Evolutionary conservation across 2,329 filamentous ascomycete genomes (phyloP), one percentile per base, ranked within the genome.

Genomic region (Fusarium armeniacum): DNA sequence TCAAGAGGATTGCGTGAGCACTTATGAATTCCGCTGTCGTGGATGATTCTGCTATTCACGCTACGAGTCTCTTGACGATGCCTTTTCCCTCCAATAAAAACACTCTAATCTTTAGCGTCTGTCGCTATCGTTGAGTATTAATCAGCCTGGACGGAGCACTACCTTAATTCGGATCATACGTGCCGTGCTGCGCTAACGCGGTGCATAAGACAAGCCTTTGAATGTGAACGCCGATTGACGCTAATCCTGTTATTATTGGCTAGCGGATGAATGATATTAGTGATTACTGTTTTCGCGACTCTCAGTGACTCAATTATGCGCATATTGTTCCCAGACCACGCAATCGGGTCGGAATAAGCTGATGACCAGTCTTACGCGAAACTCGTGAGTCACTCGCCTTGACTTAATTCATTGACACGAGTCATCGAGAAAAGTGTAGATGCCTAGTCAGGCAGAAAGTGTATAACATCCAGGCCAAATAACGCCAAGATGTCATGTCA

Each of bases 271-370:
- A 28, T 28, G 28, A 28, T 28, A 28, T 28, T 28, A 28, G 28
- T 28, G 28, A 28, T 28, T 28, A 28, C 28, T 28, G 28, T 28
- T 28, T 10, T 28, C 8, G 10, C 28, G 8, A 28, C 28, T 11
- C 28, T 28, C 28, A 28, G 35, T 61, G 58, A 59, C 43, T 61
- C 58, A 61, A 61, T 59, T 59, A 60, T 36, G 55, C 44, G 54
- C 32, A 47, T 41, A 4, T 32, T 60, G 32, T 26, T 59, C 5
- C 30, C 13, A 50, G n/a, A 43, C 20, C 1, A 1, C 4, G 10
- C 16, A 51, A 35, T 60, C 44, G 54, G 58, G 58, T 62, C 41
- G 56, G 60, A 62, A 43, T 40, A 49, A 62, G 60, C 60, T 57
- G 60, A 47, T 47, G 3, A 3, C n/a, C 16, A 30, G 18, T 33